Base-by-base conservation (phyloP, 768 basidiomycete species). In the Kwoniella botswanensis region DNA sequence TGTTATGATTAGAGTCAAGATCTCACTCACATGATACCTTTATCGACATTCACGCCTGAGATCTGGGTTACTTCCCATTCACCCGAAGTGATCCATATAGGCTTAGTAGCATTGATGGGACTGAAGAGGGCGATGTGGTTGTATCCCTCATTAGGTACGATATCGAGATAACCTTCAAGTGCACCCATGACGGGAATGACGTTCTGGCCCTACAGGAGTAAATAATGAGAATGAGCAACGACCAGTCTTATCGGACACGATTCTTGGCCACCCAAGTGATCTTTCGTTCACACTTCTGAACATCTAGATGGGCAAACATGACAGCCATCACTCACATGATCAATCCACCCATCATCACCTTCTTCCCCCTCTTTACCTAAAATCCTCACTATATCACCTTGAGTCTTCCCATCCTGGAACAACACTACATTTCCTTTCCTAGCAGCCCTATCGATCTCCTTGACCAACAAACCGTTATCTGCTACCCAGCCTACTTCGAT, bases 341-440 rank as follows among this genome's bases (percentile, higher is more conserved):
- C 93, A 71, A 98, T 93, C 97, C 97, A 99, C 1, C 97, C 97
- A 46, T 89, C 89, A 78, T 97, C 96, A 0, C 90, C 91, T 78
- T 96, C 87, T 76, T 94, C 95, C 6, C 93, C 96, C 44, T 90
- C 80, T 79, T 88, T 88, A 4, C 94, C 96, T 11, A 96, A 86
- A 71, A 86, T 90, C 68, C 96, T 86, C 9, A 93, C 91, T 15
- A 93, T 88, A 46, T 74, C 75, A 0, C 86, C 86, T 7, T 90
- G 89, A 42, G 44, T 71, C 10, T 76, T 77, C 12, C 84, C 83
- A 56, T 84, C 84, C 24, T 92, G 87, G 76, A 98, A 97, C 11
- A 91, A 80, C 0, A 94, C 88, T 0, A 94, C 92, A 71, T 87
- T 90, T 18, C 95, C 94, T 57, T 88, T 87, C 74, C 91, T 88